These are phyloP conservation scores for Penicillium psychrosexuale DNA, from an alignment of 2,329 filamentous ascomycete genomes.

Conservation along the genomic window DNA sequence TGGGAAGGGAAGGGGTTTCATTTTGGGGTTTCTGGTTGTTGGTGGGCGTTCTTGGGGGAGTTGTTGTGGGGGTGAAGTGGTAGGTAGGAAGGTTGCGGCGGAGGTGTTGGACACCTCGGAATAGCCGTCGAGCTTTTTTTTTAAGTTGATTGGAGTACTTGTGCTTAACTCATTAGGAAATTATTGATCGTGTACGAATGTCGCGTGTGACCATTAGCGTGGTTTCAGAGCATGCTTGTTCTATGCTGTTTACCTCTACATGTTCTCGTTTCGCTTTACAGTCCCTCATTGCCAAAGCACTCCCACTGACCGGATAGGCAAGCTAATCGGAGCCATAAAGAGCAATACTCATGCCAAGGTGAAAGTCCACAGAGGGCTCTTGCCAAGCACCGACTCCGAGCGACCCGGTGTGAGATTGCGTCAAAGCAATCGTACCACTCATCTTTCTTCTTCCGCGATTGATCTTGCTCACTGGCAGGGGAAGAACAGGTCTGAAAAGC, in stretches of 20 bases:
- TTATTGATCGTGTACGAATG: neutral
- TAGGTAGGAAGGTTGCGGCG: neutral
- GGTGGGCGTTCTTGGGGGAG: neutral
- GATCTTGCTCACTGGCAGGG: neutral
- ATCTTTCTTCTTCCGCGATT: neutral
- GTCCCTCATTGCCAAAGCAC: neutral
- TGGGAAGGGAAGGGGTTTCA: constrained; percentile 54
- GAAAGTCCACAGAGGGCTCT: neutral
- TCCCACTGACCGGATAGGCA: neutral
- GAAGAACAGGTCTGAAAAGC: neutral
- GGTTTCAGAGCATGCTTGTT: neutral
- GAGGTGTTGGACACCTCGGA: neutral
- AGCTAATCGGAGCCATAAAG: neutral
- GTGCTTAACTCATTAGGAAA: neutral
- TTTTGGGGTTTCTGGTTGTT: constrained; percentile 11
- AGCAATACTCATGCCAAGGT: neutral
- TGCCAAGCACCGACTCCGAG: neutral
- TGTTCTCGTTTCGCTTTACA: neutral
- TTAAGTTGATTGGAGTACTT: neutral
- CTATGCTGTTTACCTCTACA: neutral
- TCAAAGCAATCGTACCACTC: neutral
- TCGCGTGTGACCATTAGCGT: neutral
- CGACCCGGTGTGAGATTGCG: neutral
- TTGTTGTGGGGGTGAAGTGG: neutral
- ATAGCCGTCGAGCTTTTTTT: neutral